Evolutionary conservation across 495 filamentous ascomycete genomes (phyloP), one percentile per base, ranked within the genome.

Genomic region (Hyphodiscus hymeniophilus): DNA sequence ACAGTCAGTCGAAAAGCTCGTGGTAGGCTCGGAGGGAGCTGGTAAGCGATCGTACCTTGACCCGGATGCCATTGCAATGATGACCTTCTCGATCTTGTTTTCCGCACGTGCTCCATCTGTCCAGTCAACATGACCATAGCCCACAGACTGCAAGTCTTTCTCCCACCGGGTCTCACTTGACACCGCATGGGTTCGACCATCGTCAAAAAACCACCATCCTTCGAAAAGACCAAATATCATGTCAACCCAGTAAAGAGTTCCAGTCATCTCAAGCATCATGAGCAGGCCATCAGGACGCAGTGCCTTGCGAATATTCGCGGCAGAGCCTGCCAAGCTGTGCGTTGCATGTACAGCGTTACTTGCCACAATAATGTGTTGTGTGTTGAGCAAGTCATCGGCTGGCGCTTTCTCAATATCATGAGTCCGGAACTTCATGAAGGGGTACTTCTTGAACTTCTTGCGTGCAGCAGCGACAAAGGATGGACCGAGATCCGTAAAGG

Each of bases 401-500:
- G 68, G 71, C 45, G 74, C 62, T n/a, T 61, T 45, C 12, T 74
- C 72, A n/a, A 77, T 64, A 54, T 80, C 67, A 0, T 77, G 57
- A n/a, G 55, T 62, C 45, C 53, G 54, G 38, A 50, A 57, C 16
- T 50, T 38, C 45, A 57, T 71, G 28, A 18, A 20, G 16, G 26
- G 8, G 7, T 57, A 62, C 0, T 59, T 38, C 28, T 56, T 58
- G 38, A 79, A 72, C 10, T 65, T 63, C 33, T 75, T 66, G 36
- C 62, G 55, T 0, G 75, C 76, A 16, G 60, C 51, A 3, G 59
- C 60, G 48, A 81, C 72, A 58, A 80, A 79, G 47, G 38, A 44
- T n/a, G 66, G 47, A 0, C 69, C 72, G 35, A 79, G 64, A 48
- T 81, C 71, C 2, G 77, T 78, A 56, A 66, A 80, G 0, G 58